Evolutionary conservation across 2,329 filamentous ascomycete genomes (phyloP).

Genomic region (Fusarium vanettenii): DNA sequence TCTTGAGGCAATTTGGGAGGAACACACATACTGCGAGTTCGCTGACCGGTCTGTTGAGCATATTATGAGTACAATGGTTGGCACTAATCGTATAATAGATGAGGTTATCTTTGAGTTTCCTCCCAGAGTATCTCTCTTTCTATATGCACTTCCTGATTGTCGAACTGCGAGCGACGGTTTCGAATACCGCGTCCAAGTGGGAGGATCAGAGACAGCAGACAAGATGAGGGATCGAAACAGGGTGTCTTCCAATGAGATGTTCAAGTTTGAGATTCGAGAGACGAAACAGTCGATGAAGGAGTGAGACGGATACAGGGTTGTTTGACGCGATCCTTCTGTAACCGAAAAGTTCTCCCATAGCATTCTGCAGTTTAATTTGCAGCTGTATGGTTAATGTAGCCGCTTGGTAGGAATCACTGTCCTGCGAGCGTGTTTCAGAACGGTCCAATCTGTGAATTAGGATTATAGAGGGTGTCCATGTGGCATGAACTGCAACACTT

Average conservation of each 20-base stretch:
- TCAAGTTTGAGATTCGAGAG: conserved; percentile 39
- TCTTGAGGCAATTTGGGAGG: conserved; percentile 82
- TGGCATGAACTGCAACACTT: background rate
- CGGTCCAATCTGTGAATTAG: background rate
- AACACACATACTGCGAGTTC: conserved; percentile 80
- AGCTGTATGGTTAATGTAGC: background rate
- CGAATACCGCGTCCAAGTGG: conserved; percentile 49
- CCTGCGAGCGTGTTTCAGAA: background rate
- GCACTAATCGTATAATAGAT: conserved; percentile 77
- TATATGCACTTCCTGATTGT: conserved; percentile 60
- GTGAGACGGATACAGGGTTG: background rate
- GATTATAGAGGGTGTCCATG: background rate
- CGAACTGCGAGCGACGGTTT: conserved; percentile 39
- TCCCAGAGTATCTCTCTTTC: conserved; percentile 71
- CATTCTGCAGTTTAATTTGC: background rate
- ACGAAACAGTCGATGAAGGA: background rate
- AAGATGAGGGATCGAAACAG: conserved; percentile 48
- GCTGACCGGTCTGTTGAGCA: conserved; percentile 73
- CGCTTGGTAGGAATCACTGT: background rate
- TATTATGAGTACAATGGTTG: conserved; percentile 87
- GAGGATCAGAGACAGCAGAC: conserved; percentile 45
- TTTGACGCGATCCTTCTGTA: background rate
- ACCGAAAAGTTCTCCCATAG: no score
- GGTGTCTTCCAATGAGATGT: conserved; percentile 49
- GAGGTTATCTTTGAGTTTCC: conserved; percentile 74